Evolutionary conservation across 257 asterid species (phyloP).

Genomic region (Ligustrum vulgare): DNA sequence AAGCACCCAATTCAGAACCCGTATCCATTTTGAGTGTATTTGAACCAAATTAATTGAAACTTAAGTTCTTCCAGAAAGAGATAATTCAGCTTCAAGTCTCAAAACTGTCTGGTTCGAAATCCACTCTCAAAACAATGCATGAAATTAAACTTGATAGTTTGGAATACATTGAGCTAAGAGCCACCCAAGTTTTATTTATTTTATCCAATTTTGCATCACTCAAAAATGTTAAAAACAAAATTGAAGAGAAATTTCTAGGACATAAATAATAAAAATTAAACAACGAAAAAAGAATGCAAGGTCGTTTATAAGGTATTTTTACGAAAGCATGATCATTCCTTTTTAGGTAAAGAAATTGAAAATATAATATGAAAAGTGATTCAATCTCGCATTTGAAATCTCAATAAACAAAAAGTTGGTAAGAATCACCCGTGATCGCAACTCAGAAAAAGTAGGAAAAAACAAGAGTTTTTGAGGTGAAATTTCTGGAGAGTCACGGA

Average conservation of each 20-base stretch:
- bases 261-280: too few species aligned
- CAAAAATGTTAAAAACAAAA: not conserved
- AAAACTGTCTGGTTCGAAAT: not conserved
- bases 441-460: not conserved
- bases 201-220: not conserved
- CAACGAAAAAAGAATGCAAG: not conserved
- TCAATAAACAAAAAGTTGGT: not conserved
- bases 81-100: not conserved
- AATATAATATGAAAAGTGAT: not conserved
- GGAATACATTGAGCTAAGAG: not conserved
- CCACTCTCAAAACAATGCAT: not conserved
- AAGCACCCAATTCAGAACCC: constrained; percentile 15
- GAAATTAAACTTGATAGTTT: not conserved
- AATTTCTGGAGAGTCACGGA: not conserved
- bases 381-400: not conserved
- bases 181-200: not conserved
- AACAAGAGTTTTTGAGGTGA: not conserved
- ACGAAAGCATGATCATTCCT: not conserved
- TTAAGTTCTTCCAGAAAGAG: not conserved
- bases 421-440: not conserved
- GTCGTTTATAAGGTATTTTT: not conserved
- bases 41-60: not conserved
- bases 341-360: not conserved
- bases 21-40: constrained; percentile 1
- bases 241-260: too few species aligned